Percentiles rank a stretch among this genome's conserved stretches.
Evolutionary conservation across 805 yeast genomes (phyloP).

Genomic region (Candida silvatica): DNA sequence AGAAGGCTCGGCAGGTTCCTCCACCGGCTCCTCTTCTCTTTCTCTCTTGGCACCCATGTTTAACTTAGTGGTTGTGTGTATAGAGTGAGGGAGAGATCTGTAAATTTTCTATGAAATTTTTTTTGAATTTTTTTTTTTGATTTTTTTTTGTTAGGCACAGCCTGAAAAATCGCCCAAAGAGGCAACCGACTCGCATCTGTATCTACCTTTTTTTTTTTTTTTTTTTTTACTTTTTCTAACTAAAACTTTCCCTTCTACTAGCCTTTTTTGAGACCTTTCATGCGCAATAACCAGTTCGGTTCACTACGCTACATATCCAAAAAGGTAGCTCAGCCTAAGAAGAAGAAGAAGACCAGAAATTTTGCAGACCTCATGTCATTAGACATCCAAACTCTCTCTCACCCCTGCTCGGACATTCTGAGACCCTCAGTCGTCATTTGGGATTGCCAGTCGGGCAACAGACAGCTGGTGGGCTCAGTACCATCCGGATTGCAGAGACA

Average conservation of each 20-base stretch:
- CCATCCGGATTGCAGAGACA: slow-evolving; percentile 85
- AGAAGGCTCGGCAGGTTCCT: slow-evolving; percentile 18
- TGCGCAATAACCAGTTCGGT: too few species aligned
- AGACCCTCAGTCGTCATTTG: slow-evolving; percentile 48
- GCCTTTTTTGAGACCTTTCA: not conserved
- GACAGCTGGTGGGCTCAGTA: slow-evolving; percentile 67
- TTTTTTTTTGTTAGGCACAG: too few species aligned
- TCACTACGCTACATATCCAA: not conserved
- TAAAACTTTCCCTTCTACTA: not conserved
- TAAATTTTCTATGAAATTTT: not conserved
- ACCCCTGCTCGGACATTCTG: slow-evolving; percentile 51
- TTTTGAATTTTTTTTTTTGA: not conserved
- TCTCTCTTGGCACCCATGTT: slow-evolving; percentile 28
- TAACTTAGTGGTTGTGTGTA: not conserved
- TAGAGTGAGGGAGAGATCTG: not conserved
- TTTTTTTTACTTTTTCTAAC: not conserved
- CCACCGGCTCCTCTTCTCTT: slow-evolving; percentile 27
- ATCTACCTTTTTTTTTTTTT: not conserved
- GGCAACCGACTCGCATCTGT: too few species aligned
- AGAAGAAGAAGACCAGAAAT: not conserved
- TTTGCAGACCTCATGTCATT: slow-evolving; percentile 27
- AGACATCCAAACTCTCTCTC: slow-evolving; percentile 43
- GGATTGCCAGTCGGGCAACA: slow-evolving; percentile 39
- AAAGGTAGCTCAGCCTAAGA: not conserved
- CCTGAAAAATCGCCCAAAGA: too few species aligned